Evolutionary conservation across 2,329 filamentous ascomycete species (phyloP), one percentile per base, ranked within the genome.

Genomic region (Penicillium hordei): DNA sequence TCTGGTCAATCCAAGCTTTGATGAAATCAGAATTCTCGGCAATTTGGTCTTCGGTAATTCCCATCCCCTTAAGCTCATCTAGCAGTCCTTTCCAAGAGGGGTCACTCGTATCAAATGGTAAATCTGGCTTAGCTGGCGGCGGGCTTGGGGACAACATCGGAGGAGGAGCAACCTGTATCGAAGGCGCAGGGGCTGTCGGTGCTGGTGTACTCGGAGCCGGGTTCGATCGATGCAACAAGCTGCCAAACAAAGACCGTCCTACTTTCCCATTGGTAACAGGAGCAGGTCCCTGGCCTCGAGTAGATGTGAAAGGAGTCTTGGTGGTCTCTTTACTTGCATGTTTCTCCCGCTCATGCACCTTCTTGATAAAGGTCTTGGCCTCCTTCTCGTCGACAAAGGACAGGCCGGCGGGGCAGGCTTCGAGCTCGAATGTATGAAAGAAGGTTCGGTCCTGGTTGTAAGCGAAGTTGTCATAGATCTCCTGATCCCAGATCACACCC

Each of bases 391-490:
- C 94, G 60, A 89, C 87, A 70, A 99, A 99, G 25, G 91, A 96
- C 59, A 99, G 79, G 0, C 88, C 94, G 6, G 92, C 94, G 60
- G 95, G 79, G 70, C 92, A 97, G 62, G 95, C 87, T 76, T 97
- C 93, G 55, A 96, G 84, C 78, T 99, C 94, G 73, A 99, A 99
- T 6, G 91, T 92, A 77, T 97, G 93, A 78, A 99, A 99, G 78
- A 97, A 99, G 59, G 91, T 93, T 60, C 94, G 88, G 74, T 99
- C 94, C 72, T 97, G 93, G 77, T 97, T 96, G 81, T 97, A 99
- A 62, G 83, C 82, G 82, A 96, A 97, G 50, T 87, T 87, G 67
- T 99, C 93, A 78, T 96, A 99, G 68, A 99, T 91, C 77, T 99
- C 94, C 78, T 97, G 93, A 70, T 96, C 93, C 91, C 91, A 97